A percentile compares a stretch with the other conserved stretches of the same genome.
phyloP scores from a whole-genome alignment of 106 monocot genomes.

The Allium fistulosum region DNA sequence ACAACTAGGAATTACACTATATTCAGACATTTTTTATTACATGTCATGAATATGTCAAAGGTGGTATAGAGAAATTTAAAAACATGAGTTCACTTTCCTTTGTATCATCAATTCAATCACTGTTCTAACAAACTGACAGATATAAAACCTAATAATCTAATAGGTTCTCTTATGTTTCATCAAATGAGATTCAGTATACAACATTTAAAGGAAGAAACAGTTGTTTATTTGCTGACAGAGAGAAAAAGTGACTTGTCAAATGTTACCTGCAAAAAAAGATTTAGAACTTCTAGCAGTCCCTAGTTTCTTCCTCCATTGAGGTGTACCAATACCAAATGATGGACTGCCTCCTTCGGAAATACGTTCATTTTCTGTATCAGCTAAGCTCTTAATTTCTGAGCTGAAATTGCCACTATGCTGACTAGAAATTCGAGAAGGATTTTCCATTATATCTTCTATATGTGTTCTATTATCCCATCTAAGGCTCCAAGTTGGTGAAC shows the following conservation, averaged over 20 bases:
- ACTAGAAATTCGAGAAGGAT: conserved; percentile 29
- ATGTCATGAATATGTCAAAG: too few relatives aligned
- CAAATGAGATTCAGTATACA: too few relatives aligned
- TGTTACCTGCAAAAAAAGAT: conserved; percentile 7
- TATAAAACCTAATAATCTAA: too few relatives aligned
- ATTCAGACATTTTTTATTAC: too few relatives aligned
- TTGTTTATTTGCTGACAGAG: too few relatives aligned
- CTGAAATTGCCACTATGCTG: conserved; percentile 37
- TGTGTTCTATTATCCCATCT: conserved; percentile 92
- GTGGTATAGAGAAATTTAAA: too few relatives aligned
- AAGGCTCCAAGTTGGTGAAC: conserved; percentile 95
- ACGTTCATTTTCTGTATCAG: conserved; percentile 43
- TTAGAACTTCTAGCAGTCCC: conserved; percentile 9
- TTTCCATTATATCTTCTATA: conserved; percentile 75
- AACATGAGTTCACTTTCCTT: too few relatives aligned
- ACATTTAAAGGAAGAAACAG: too few relatives aligned
- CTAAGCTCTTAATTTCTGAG: conserved; percentile 44
- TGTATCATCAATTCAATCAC: too few relatives aligned
- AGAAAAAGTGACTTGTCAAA: neutral
- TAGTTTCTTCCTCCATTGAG: conserved; percentile 6
- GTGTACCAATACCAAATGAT: neutral
- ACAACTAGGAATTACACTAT: too few relatives aligned
- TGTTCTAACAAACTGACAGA: too few relatives aligned
- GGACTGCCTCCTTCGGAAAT: conserved; percentile 17
- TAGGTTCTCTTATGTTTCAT: too few relatives aligned